A percentile compares a stretch with the other conserved stretches of the same genome.
Conservation (phyloP, 2,329 filamentous ascomycete genomes). For the Nigrospora osmanthi region DNA sequence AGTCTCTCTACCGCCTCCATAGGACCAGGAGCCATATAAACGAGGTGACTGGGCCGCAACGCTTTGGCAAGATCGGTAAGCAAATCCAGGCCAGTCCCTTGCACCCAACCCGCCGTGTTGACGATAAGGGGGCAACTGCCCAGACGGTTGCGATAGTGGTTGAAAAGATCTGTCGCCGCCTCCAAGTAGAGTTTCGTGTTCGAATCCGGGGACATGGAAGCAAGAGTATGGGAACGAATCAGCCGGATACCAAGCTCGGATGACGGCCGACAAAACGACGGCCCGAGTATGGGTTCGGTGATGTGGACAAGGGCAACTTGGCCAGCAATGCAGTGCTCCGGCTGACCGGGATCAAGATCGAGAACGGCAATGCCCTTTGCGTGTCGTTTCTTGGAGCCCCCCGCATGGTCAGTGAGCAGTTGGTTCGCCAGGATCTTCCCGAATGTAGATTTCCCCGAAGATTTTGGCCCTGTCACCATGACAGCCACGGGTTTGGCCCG, state of each 20-base stretch:
- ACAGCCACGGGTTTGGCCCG: conserved; percentile 30
- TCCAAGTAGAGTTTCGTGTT: conserved; percentile 60
- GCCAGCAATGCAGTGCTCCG: conserved; percentile 65
- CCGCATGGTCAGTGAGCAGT: conserved; percentile 42
- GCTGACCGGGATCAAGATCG: conserved; percentile 71
- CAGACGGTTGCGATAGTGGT: conserved; percentile 42
- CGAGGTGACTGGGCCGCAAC: conserved; percentile 50
- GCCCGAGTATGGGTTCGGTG: conserved; percentile 52
- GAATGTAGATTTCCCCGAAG: conserved; percentile 71
- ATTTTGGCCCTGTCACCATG: conserved; percentile 63
- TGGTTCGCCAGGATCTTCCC: conserved; percentile 59
- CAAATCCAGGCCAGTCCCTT: conserved; percentile 61
- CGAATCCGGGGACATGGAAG: conserved; percentile 55
- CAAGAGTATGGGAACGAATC: conserved; percentile 58
- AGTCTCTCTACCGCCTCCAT: conserved; percentile 45
- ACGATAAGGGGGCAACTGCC: conserved; percentile 52
- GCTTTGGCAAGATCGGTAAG: conserved; percentile 47
- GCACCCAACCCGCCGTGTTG: conserved; percentile 69
- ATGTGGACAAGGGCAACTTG: conserved; percentile 61
- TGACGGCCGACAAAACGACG: conserved; percentile 56
- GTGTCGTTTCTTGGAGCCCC: conserved; percentile 13
- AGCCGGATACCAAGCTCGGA: conserved; percentile 26
- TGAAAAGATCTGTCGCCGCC: conserved; percentile 56
- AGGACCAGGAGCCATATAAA: conserved; percentile 63
- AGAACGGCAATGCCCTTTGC: conserved; percentile 45